These are phyloP conservation scores for Astrocystis sublimbata DNA, from an alignment of 495 filamentous ascomycete species.

Conservation along the genomic window DNA sequence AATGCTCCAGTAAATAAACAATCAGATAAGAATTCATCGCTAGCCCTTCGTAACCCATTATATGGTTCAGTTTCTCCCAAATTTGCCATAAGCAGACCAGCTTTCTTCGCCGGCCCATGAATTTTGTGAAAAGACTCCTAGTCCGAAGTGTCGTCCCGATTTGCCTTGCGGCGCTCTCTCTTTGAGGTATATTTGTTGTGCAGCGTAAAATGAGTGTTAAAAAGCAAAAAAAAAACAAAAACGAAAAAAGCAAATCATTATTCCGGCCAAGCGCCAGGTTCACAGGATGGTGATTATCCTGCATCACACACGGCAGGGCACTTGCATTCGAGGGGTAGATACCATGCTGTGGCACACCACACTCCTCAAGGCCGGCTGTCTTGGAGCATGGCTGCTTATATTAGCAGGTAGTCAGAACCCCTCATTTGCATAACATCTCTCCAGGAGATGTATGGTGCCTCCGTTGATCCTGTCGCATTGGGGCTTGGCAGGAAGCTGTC, in stretches of 20 bases:
- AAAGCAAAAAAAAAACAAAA: conserved; percentile 20
- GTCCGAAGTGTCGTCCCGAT: conserved; percentile 38
- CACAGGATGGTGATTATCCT: conserved; percentile 31
- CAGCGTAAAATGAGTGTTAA: conserved; percentile 14
- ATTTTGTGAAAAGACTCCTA: conserved; percentile 22
- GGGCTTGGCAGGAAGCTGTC: conserved; percentile 53
- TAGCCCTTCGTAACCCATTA: conserved; percentile 32
- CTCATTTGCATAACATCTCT: conserved; percentile 91
- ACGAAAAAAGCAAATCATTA: conserved; percentile 19
- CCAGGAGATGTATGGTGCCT: conserved; percentile 76
- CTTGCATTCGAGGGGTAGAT: conserved; percentile 34
- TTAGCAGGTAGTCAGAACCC: conserved; percentile 89
- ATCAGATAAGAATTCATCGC: conserved; percentile 20
- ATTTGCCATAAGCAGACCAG: conserved; percentile 20
- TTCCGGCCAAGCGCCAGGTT: conserved; percentile 23
- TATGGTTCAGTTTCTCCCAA: conserved; percentile 33
- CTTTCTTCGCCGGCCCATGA: conserved; percentile 23
- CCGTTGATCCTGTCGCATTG: conserved; percentile 39
- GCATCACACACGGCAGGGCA: conserved; percentile 29
- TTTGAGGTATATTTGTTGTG: conserved; percentile 27
- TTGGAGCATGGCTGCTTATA: conserved; percentile 54
- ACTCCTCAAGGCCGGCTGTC: conserved; percentile 40
- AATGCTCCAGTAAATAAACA: conserved; percentile 17
- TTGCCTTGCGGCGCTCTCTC: conserved; percentile 41
- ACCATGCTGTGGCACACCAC: conserved; percentile 25